Base-by-base conservation (phyloP, 2,329 filamentous ascomycete species). In the Monosporascus sp. region DNA sequence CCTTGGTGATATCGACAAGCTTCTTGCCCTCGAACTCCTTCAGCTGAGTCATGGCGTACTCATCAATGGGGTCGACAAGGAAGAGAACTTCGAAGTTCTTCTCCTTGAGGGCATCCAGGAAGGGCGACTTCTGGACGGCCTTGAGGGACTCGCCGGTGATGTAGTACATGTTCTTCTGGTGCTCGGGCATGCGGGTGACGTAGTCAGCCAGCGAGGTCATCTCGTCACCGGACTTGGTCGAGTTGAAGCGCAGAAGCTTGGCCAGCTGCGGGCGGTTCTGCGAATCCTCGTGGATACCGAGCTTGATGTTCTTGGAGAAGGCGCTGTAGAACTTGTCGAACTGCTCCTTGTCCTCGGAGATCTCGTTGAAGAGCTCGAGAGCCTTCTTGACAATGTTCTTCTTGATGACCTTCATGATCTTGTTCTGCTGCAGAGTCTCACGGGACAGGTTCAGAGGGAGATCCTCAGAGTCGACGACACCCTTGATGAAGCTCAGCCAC, bases 341-440 rank as follows among this genome's bases (percentile, higher is more conserved):
- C 77, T 97, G 90, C 86, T 99, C 94, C 79, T 96, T 96, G 80
- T 99, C 94, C 84, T 99, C 94, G 55, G 94, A 87, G 62, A 99
- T 99, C 83, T 99, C 94, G 70, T 86, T 85, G 88, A 99, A 99
- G 75, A 99, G 90, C 84, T 99, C 94, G 63, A 99, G 90, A 62
- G 90, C 90, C 90, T 99, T 99, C 92, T 97, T 99, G 84, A 99
- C 92, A 63, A 99, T 96, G 88, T 99, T 99, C 91, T 99, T 99
- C 87, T 95, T 96, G 86, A 97, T 97, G 77, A 97, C 94, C 89
- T 97, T 97, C 94, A 97, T 97, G 84, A 99, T 99, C 91, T 97
- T 97, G 89, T 97, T 99, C 85, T 97, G 94, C 81, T 99, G 94
- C 49, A 99, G 90, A 54, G 93, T 97, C 87, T 99, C 94, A 88